Evolutionary conservation across 2,329 filamentous ascomycete genomes (phyloP).

Genomic region (Trichoderma atrobrunneum): DNA sequence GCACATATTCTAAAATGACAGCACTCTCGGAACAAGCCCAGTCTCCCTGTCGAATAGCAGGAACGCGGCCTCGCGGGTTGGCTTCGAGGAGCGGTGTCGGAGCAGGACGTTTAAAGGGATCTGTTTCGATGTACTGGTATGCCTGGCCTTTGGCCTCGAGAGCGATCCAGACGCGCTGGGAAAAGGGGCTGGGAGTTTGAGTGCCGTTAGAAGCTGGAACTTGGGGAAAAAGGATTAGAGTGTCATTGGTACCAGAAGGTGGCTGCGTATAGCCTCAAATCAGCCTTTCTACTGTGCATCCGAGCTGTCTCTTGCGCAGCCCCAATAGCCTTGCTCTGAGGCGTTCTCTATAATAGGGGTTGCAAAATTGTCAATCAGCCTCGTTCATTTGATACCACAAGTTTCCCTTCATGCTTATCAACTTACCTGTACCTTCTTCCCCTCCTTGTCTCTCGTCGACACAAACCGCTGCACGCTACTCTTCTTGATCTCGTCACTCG

Average conservation of each 20-base stretch:
- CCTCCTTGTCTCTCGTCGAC: conserved; percentile 62
- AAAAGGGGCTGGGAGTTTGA: conserved; percentile 62
- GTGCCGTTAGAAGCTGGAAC: not conserved
- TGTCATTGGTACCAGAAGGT: conserved; percentile 67
- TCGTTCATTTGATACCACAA: not conserved
- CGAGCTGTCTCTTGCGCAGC: conserved; percentile 65
- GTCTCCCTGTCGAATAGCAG: conserved; percentile 71
- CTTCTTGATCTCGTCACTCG: conserved; percentile 78
- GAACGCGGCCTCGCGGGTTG: conserved; percentile 73
- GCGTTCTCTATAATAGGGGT: conserved; percentile 54
- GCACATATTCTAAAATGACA: conserved; percentile 80
- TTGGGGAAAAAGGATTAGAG: conserved; percentile 25
- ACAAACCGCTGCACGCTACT: conserved; percentile 69
- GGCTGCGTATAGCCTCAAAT: conserved; percentile 75
- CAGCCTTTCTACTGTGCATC: conserved; percentile 65
- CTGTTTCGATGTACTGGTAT: conserved; percentile 85
- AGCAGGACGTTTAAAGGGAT: conserved; percentile 69
- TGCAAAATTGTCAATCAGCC: not conserved
- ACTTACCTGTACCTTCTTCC: conserved; percentile 48
- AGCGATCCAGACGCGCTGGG: conserved; percentile 86
- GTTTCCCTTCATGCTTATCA: not conserved
- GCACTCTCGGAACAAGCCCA: conserved; percentile 82
- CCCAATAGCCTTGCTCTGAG: conserved; percentile 70
- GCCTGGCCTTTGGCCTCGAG: conserved; percentile 73
- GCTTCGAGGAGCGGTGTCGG: conserved; percentile 62